phyloP scores from a whole-genome alignment of 1,284 basidiomycete genomes.

The Cryptococcus sp. region DNA sequence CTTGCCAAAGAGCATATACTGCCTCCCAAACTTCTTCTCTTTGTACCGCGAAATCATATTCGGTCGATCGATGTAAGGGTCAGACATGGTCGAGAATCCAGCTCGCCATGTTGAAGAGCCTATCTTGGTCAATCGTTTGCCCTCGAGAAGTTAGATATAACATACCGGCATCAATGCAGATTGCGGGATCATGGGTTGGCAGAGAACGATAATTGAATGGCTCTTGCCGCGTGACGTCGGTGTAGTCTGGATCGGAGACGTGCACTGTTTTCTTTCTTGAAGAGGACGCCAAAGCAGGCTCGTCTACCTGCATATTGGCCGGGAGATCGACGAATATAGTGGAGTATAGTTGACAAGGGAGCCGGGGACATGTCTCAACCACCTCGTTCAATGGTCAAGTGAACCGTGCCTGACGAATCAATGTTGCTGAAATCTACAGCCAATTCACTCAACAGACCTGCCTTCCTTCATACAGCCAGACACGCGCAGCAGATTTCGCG shows the following conservation, averaged over 20 bases:
- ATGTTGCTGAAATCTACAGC: no score
- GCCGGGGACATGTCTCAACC: not conserved
- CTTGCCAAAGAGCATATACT: conserved; percentile 75
- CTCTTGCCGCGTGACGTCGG: conserved; percentile 22
- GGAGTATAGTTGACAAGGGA: not conserved
- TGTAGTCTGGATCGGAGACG: conserved; percentile 25
- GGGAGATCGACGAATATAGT: not conserved
- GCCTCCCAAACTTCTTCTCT: conserved; percentile 75
- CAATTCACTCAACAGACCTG: no score
- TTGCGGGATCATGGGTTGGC: conserved; percentile 34
- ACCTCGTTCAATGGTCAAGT: no score
- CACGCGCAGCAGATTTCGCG: no score
- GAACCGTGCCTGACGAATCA: no score
- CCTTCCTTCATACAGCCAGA: no score
- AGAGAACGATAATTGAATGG: conserved; percentile 34
- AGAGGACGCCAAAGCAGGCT: conserved; percentile 16
- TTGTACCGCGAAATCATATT: conserved; percentile 81
- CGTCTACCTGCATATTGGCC: not conserved
- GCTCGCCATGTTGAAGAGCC: conserved; percentile 79
- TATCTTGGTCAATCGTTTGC: conserved; percentile 14
- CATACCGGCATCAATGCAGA: conserved; percentile 85
- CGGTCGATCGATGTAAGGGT: conserved; percentile 55
- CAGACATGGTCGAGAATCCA: conserved; percentile 63
- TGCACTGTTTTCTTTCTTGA: conserved; percentile 24
- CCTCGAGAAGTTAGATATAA: not conserved